phyloP scores from a whole-genome alignment of 768 basidiomycete genomes.

The Tulasnella calospora region DNA sequence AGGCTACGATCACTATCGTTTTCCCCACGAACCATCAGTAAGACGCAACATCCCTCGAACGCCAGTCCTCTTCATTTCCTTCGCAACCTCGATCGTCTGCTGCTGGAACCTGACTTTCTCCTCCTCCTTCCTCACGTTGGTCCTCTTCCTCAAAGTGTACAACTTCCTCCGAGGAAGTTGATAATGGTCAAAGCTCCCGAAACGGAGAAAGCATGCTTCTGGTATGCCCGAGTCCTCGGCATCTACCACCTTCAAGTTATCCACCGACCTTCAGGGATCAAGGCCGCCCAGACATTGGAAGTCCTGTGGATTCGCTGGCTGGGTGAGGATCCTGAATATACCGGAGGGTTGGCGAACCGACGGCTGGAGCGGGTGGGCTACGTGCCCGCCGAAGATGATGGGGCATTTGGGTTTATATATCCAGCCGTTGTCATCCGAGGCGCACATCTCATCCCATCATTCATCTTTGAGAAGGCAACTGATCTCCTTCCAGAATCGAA shows the following conservation, averaged over 20 bases:
- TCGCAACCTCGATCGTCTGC: slow-evolving; percentile 53
- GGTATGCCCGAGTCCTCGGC: not conserved
- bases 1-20: too few species aligned
- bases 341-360: not conserved
- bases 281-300: not conserved
- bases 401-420: not conserved
- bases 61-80: slow-evolving; percentile 42
- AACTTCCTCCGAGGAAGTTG: too few species aligned
- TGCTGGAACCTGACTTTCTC: slow-evolving; percentile 65
- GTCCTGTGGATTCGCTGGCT: slow-evolving; percentile 11
- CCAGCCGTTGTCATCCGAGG: slow-evolving; percentile 1
- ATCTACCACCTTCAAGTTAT: slow-evolving; percentile 21
- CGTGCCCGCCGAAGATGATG: not conserved
- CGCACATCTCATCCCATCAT: not conserved
- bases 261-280: not conserved
- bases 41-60: not conserved
- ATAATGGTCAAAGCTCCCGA: too few species aligned
- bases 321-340: not conserved
- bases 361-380: not conserved
- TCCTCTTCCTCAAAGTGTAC: slow-evolving; percentile 89
- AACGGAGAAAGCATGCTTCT: too few species aligned
- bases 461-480: not conserved
- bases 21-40: too few species aligned
- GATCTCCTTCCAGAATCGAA: not conserved
- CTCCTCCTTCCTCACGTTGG: slow-evolving; percentile 64